Percentiles rank a stretch among this genome's conserved stretches.
Evolutionary conservation across 169 alveolate species (phyloP).

Genomic region (Babesia ovis): DNA sequence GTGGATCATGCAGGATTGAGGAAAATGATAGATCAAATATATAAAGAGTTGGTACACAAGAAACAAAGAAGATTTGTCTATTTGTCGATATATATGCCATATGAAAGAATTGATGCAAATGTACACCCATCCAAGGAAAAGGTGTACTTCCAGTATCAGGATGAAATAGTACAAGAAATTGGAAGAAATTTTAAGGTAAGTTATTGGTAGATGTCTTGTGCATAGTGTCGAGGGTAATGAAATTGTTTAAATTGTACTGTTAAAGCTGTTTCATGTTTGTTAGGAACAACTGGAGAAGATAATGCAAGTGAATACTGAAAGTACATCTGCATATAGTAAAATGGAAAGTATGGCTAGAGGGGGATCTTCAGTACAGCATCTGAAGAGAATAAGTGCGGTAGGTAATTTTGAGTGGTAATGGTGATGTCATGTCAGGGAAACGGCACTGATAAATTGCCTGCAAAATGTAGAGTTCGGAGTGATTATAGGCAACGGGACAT

Average conservation of each 20-base stretch:
- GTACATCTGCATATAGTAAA: conserved; percentile 8
- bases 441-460: conserved; percentile 1
- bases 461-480: conserved; percentile 26
- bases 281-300: conserved; percentile 18
- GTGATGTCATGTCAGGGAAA: not conserved
- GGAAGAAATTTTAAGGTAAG: conserved; percentile 60
- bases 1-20: conserved; percentile 86
- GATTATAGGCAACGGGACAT: conserved; percentile 49
- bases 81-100: conserved; percentile 89
- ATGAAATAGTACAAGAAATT: conserved; percentile 76
- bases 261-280: not conserved
- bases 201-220: not conserved
- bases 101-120: conserved; percentile 93
- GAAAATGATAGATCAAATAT: conserved; percentile 61
- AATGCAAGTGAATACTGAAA: conserved; percentile 1
- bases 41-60: conserved; percentile 71
- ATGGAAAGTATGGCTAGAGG: not conserved
- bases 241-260: conserved; percentile 3
- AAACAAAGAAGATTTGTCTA: conserved; percentile 86
- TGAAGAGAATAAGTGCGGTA: conserved; percentile 12
- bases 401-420: not conserved
- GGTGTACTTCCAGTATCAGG: conserved; percentile 87
- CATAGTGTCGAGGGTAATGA: too few relatives aligned
- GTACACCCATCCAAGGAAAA: conserved; percentile 97
- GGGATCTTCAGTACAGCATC: conserved; percentile 12